Conservation (phyloP, 164 flowering plant species). For the Liriodendron chinense region DNA sequence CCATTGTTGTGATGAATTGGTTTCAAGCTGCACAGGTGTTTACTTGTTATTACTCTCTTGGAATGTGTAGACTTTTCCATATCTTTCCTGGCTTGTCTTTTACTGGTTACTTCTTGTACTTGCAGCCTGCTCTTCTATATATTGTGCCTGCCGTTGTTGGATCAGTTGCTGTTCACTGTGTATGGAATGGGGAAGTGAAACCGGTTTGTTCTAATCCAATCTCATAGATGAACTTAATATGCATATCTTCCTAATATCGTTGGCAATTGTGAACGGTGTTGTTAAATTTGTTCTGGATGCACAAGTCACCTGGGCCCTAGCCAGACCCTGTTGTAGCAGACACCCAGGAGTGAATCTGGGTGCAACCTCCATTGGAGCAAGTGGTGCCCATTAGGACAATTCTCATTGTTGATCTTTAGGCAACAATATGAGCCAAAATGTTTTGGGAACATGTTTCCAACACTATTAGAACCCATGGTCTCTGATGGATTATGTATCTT, state of each 20-base stretch:
- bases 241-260: too few species aligned
- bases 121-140: conserved; percentile 93
- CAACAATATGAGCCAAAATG: background rate
- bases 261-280: too few species aligned
- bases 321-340: too few species aligned
- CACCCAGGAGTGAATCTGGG: too few species aligned
- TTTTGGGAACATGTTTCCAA: too few species aligned
- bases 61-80: background rate
- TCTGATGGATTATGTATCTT: background rate
- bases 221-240: background rate
- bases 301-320: too few species aligned
- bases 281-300: too few species aligned
- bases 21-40: conserved; percentile 98
- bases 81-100: background rate
- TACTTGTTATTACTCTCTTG: background rate
- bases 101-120: background rate
- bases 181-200: conserved; percentile 92
- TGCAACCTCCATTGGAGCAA: too few species aligned
- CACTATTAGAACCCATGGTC: background rate
- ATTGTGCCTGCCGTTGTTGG: conserved; percentile 94
- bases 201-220: conserved; percentile 49
- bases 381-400: too few species aligned
- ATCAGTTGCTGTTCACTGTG: conserved; percentile 70
- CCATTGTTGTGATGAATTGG: conserved; percentile 97
- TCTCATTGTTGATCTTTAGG: background rate